These are phyloP conservation scores for Phoma herbarum DNA, from an alignment of 2,329 filamentous ascomycete genomes.

Conservation along the genomic window DNA sequence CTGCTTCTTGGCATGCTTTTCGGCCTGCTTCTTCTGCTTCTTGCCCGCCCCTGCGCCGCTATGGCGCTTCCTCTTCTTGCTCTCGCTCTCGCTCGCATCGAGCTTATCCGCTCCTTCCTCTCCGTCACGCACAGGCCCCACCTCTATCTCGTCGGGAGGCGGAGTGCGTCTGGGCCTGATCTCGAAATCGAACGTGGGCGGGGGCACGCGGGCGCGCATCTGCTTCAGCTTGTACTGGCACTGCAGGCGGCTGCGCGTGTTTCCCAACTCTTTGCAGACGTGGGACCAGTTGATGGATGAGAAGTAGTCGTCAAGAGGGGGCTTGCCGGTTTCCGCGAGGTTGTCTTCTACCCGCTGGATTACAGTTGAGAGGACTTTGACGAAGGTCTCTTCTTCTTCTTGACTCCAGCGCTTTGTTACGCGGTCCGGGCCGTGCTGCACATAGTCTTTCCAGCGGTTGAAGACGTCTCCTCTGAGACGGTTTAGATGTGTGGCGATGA, in stretches of 20 bases:
- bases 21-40: background rate
- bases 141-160: background rate
- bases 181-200: slow-evolving; percentile 24
- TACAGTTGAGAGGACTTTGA: slow-evolving; percentile 63
- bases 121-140: slow-evolving; percentile 1
- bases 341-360: slow-evolving; percentile 56
- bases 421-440: slow-evolving; percentile 65
- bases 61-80: slow-evolving; percentile 24
- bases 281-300: slow-evolving; percentile 70
- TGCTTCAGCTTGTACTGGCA: slow-evolving; percentile 73
- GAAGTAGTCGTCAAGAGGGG: slow-evolving; percentile 51
- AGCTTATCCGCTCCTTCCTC: background rate
- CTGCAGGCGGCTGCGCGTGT: slow-evolving; percentile 70
- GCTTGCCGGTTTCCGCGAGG: slow-evolving; percentile 27
- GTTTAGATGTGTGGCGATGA: slow-evolving; percentile 66
- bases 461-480: slow-evolving; percentile 72
- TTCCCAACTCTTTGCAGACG: slow-evolving; percentile 69
- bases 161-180: slow-evolving; percentile 21
- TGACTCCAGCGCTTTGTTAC: slow-evolving; percentile 67
- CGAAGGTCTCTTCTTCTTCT: slow-evolving; percentile 66
- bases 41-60: background rate
- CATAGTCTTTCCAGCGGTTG: slow-evolving; percentile 75
- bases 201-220: slow-evolving; percentile 21
- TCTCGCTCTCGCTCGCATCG: background rate
- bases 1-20: background rate